Base-by-base conservation (phyloP, 2,329 filamentous ascomycete species). In the Fusarium coffeatum region DNA sequence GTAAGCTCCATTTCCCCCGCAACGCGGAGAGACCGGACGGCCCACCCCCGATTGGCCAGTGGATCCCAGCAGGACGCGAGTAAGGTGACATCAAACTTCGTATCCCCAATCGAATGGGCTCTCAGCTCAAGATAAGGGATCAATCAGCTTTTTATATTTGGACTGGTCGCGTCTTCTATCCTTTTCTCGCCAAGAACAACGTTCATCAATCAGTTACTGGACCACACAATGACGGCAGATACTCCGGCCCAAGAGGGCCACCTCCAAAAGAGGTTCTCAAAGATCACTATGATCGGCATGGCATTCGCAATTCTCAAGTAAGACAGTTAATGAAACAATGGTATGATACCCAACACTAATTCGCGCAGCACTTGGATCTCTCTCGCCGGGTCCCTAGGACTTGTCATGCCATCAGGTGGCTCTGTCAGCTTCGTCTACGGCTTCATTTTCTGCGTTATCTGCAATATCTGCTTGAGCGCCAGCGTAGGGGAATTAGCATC, bases 241-340 rank as follows among this genome's bases (percentile, higher is more conserved):
- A 25, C 34, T 8, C 40, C 49, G 15, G 28, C 48, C 41, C 60
- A 60, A 20, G 69, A 65, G 61, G 69, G 69, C 18, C 62, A 68
- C 28, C 63, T 72, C 58, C 69, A 72, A 53, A 72, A 72, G 54
- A 65, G 69, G 45, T 72, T 72, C 42, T 72, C 69, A 8, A 72
- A 72, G 54, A 57, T 72, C n/a, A 72, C 69, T 22, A 72, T 72
- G 69, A 59, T 72, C 23, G 69, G 69, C 28, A 78, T 83, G 78
- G 80, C 80, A 15, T 83, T 83, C 64, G 81, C 82, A n/a, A 83
- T 83, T 59, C 73, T 83, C 18, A 83, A 83, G 82, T 76, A 73
- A 30, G 65, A 20, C 28, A 40, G 9, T 3, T 12, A 9, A 6
- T 22, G 13, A 42, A n/a, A 42, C 23, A 25, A 25, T 11, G 12